Evolutionary conservation across 108 stramenopile species (phyloP).

Genomic region (Fragilariopsis cylindrus): DNA sequence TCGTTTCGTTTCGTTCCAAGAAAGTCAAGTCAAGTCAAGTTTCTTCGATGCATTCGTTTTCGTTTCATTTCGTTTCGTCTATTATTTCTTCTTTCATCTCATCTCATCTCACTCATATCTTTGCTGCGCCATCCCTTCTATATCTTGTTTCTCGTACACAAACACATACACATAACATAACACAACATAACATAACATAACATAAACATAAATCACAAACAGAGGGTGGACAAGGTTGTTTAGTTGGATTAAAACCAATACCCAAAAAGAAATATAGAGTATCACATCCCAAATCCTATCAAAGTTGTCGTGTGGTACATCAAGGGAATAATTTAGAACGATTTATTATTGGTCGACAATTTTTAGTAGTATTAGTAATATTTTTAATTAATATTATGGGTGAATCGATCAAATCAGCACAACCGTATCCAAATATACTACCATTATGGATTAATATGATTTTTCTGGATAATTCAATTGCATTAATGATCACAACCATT

Average conservation of each 20-base stretch:
- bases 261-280: constrained; percentile 34
- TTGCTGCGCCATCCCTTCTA: too few species aligned
- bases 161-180: not conserved
- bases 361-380: constrained; percentile 59
- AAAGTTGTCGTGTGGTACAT: constrained; percentile 43
- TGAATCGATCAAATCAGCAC: constrained; percentile 27
- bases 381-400: constrained; percentile 56
- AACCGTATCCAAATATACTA: constrained; percentile 31
- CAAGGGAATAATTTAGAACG: constrained; percentile 70
- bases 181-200: constrained; percentile 28
- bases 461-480: constrained; percentile 36
- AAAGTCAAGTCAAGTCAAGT: too few species aligned
- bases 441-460: constrained; percentile 29
- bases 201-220: too few species aligned
- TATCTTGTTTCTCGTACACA: too few species aligned
- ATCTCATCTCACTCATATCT: too few species aligned
- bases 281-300: constrained; percentile 44
- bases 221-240: constrained; percentile 41
- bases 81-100: too few species aligned
- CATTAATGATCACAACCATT: constrained; percentile 39
- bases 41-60: too few species aligned
- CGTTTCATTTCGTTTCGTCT: too few species aligned
- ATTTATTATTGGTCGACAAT: constrained; percentile 60
- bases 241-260: constrained; percentile 33
- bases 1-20: too few species aligned